phyloP scores from a whole-genome alignment of 2,329 filamentous ascomycete species.

The Aspergillus costaricaensis region DNA sequence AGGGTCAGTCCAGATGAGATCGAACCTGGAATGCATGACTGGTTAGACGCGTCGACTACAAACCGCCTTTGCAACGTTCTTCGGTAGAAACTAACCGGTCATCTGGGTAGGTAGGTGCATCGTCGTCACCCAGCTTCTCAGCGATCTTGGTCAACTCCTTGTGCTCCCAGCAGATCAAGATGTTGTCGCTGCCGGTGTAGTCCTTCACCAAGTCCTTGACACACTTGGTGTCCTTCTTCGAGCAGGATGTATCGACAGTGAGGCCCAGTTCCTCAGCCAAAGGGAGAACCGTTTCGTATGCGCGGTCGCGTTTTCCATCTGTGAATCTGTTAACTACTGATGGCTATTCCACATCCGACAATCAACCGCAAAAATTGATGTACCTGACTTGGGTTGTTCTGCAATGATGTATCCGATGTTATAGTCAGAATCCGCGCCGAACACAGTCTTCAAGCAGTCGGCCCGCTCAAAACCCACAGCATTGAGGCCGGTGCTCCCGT shows the following conservation, averaged over 20 bases:
- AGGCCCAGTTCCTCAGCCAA: conserved; percentile 59
- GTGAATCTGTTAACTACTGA: background rate
- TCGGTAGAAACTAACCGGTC: conserved; percentile 39
- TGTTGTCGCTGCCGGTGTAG: conserved; percentile 56
- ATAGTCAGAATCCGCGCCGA: conserved; percentile 55
- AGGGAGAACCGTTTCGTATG: conserved; percentile 60
- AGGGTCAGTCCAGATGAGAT: conserved; percentile 62
- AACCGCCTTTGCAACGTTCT: background rate
- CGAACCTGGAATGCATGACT: conserved; percentile 37
- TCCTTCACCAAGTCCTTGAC: conserved; percentile 53
- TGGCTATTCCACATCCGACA: too few relatives aligned
- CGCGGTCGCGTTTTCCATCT: conserved; percentile 56
- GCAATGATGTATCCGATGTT: conserved; percentile 63
- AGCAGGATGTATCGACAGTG: conserved; percentile 57
- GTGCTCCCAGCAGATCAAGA: conserved; percentile 66
- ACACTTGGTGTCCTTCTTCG: conserved; percentile 58
- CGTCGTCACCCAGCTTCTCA: conserved; percentile 52
- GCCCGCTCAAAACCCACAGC: conserved; percentile 57
- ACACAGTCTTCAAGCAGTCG: conserved; percentile 61
- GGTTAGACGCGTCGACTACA: conserved; percentile 5
- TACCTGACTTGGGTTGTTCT: conserved; percentile 52
- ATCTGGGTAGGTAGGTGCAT: conserved; percentile 55
- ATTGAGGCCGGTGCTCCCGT: conserved; percentile 53
- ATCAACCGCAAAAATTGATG: conserved; percentile 3
- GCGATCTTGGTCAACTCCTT: conserved; percentile 55